phyloP scores from a whole-genome alignment of 2,329 filamentous ascomycete genomes.

The Pseudogymnoascus sp. region DNA sequence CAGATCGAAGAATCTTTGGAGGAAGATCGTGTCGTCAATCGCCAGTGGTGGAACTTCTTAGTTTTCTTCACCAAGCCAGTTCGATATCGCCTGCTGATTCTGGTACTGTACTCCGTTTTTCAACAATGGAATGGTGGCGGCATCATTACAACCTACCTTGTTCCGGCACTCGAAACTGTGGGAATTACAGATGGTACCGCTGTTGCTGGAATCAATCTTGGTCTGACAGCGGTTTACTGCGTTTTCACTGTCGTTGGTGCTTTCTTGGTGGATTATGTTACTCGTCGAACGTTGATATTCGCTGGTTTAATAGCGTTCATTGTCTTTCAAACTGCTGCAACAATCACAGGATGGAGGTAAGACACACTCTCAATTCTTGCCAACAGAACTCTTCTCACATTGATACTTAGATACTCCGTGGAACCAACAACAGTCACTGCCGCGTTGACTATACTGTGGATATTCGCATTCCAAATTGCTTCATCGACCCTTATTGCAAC shows the following conservation, averaged over 20 bases:
- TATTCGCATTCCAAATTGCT: conserved; percentile 41
- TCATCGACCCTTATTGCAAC: conserved; percentile 38
- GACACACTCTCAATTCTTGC: neutral
- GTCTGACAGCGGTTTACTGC: conserved; percentile 37
- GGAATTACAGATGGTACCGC: conserved; percentile 32
- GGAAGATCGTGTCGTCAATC: conserved; percentile 26
- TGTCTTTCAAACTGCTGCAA: conserved; percentile 36
- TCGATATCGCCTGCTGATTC: conserved; percentile 35
- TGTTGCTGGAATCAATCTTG: conserved; percentile 36
- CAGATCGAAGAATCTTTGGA: conserved; percentile 27
- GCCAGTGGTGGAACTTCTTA: conserved; percentile 38
- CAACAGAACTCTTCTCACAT: neutral
- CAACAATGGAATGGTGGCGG: conserved; percentile 40
- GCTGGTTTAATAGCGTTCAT: conserved; percentile 36
- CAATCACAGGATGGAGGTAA: conserved; percentile 38
- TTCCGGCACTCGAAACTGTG: conserved; percentile 35
- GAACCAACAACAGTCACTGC: conserved; percentile 29
- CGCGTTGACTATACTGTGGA: conserved; percentile 37
- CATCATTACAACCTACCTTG: conserved; percentile 37
- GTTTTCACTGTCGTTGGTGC: conserved; percentile 37
- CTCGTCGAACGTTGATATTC: conserved; percentile 38
- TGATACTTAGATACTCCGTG: conserved; percentile 27
- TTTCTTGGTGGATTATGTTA: conserved; percentile 35
- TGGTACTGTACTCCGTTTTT: conserved; percentile 38
- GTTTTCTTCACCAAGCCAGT: conserved; percentile 38